phyloP scores from a whole-genome alignment of 805 yeast genomes.

The Zygotorulaspora sp. region DNA sequence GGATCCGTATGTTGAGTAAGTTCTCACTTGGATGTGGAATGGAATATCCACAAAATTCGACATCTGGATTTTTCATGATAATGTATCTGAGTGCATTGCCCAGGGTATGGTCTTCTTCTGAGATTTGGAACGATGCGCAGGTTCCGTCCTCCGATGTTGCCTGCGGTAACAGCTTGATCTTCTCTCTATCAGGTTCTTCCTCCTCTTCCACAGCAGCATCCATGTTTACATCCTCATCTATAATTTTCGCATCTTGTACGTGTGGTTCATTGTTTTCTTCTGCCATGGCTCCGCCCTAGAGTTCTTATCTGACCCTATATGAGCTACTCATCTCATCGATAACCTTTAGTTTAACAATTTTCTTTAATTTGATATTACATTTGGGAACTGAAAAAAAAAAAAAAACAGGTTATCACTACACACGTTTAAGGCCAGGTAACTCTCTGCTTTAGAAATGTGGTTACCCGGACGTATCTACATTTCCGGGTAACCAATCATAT shows the following conservation, averaged over 20 bases:
- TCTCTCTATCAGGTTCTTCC: slow-evolving; percentile 48
- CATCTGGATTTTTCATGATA: slow-evolving; percentile 96
- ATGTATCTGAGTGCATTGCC: slow-evolving; percentile 92
- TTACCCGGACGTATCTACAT: no score
- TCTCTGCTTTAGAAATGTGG: no score
- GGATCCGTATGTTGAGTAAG: slow-evolving; percentile 83
- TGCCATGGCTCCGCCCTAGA: neutral
- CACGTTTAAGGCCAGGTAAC: no score
- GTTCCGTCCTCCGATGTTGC: slow-evolving; percentile 92
- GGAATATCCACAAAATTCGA: slow-evolving; percentile 96
- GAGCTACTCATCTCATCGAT: no score
- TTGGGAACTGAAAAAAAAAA: no score
- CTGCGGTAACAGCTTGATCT: slow-evolving; percentile 60
- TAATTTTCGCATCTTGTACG: neutral
- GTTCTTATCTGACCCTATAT: no score
- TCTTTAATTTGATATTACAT: no score
- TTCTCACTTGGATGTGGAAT: slow-evolving; percentile 97
- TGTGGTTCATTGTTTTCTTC: slow-evolving; percentile 1
- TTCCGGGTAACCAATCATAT: no score
- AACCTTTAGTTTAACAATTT: no score
- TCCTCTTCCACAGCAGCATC: slow-evolving; percentile 23
- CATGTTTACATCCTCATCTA: slow-evolving; percentile 14
- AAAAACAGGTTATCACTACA: no score
- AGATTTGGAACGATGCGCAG: slow-evolving; percentile 88
- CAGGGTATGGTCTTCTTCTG: slow-evolving; percentile 92